Evolutionary conservation across 73 alveolate genomes (phyloP), one percentile per base, ranked within the genome.

Genomic region (Paramecium sonneborni): DNA sequence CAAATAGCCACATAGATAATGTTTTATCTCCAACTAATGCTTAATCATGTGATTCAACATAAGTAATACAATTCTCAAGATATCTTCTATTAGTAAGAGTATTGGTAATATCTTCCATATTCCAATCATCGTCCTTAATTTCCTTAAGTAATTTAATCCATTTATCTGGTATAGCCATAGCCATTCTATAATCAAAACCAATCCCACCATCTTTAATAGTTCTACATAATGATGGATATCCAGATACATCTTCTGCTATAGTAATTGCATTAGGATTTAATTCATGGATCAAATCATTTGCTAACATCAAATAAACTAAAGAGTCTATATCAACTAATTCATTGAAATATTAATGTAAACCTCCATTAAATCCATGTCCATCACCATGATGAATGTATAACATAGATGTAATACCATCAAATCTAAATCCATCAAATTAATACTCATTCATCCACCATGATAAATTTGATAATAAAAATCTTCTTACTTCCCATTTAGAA

Each of bases 391-490:
- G 99, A 57, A 95, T 95, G 93, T 98, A 98, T 12, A 98, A 95
- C 97, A 98, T 98, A 56, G 99, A 97, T 8, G 99, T 98, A 74
- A 98, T 96, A 43, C 99, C 99, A 95, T 97, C 99, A 85, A 98
- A 98, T 79, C 99, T 94, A 92, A 97, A 98, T 32, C 99, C 99
- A 95, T 98, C 99, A 85, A 98, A 96, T 79, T 95, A 92, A 91
- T 96, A 98, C 92, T 97, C 99, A 10, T 96, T 98, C 86, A 96
- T 76, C 94, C 94, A 98, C 95, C 95, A 97, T 23, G 98, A 95
- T 58, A 98, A 92, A 93, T 98, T 98, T 15, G 99, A 95, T 90
- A 98, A 97, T 41, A 98, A 93, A 96, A 98, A 98, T 52, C 99
- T 91, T 43, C 92, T 57, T 8, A 96, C 98, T 95, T 98, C 99